These are phyloP conservation scores for Melocanna baccifera DNA, from an alignment of 176 grass and related monocot species.

Conservation along the genomic window DNA sequence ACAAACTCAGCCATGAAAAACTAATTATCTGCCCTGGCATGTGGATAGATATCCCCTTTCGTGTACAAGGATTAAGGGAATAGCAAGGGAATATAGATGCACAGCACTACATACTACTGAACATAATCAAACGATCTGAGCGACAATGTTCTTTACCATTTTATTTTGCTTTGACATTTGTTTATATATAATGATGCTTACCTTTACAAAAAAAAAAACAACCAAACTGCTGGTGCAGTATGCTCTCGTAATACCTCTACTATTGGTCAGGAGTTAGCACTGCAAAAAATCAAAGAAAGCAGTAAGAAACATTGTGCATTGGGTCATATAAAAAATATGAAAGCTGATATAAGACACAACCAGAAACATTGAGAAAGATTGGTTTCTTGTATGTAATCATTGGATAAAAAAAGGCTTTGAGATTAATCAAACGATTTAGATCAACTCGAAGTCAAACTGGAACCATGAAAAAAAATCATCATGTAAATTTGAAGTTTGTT, in stretches of 20 bases:
- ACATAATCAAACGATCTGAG: background rate
- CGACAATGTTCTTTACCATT: background rate
- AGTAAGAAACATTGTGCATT: slow-evolving; percentile 20
- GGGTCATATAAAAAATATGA: background rate
- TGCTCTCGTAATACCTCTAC: slow-evolving; percentile 16
- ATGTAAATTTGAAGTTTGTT: background rate
- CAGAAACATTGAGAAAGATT: background rate
- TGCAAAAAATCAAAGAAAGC: slow-evolving; percentile 21
- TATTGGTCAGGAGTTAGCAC: slow-evolving; percentile 50
- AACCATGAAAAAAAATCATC: background rate
- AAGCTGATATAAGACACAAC: background rate
- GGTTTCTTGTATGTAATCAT: background rate
- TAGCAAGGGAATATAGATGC: background rate
- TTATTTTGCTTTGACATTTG: background rate
- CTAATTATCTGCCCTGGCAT: background rate
- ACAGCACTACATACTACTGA: background rate
- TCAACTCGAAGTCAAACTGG: background rate
- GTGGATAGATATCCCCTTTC: background rate
- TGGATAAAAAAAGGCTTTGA: background rate
- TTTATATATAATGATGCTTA: background rate
- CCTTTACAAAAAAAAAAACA: slow-evolving; percentile 23
- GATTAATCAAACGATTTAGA: background rate
- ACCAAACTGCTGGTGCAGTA: slow-evolving; percentile 13
- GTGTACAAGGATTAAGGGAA: background rate
- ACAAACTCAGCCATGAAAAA: background rate